Conservation (phyloP, 2,329 filamentous ascomycete genomes). For the Annulohypoxylon truncatum region DNA sequence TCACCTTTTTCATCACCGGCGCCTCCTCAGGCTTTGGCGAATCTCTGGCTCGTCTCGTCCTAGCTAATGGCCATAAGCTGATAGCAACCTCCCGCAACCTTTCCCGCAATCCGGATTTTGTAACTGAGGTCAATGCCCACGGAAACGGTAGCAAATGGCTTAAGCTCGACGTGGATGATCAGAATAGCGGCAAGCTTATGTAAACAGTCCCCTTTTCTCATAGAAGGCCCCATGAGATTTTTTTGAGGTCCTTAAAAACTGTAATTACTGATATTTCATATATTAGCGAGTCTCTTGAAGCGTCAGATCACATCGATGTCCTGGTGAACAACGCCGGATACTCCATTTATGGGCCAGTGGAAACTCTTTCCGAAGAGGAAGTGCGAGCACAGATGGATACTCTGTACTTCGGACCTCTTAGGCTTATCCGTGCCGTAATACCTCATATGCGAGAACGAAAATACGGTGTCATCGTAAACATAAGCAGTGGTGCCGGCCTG, state of each 20-base stretch:
- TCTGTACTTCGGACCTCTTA: constrained; percentile 53
- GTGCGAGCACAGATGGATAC: constrained; percentile 52
- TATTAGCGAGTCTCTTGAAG: constrained; percentile 44
- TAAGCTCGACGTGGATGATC: constrained; percentile 50
- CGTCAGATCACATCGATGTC: constrained; percentile 52
- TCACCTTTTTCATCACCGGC: constrained; percentile 54
- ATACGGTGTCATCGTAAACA: constrained; percentile 52
- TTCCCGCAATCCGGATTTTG: constrained; percentile 40
- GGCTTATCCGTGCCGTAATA: constrained; percentile 51
- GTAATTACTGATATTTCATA: background rate
- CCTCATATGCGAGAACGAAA: constrained; percentile 52
- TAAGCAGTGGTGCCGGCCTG: constrained; percentile 53
- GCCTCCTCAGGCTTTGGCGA: constrained; percentile 54
- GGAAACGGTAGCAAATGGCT: constrained; percentile 46
- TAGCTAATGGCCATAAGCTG: constrained; percentile 53
- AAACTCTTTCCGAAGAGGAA: constrained; percentile 51
- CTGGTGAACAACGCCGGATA: constrained; percentile 58
- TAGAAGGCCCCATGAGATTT: too few relatives aligned
- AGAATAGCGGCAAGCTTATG: constrained; percentile 45
- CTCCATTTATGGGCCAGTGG: constrained; percentile 51
- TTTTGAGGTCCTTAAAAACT: background rate
- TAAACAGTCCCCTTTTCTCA: background rate
- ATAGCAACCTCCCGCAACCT: constrained; percentile 55
- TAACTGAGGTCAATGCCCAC: constrained; percentile 39
- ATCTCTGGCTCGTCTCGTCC: constrained; percentile 49